Evolutionary conservation across 768 basidiomycete species (phyloP), one percentile per base, ranked within the genome.

Genomic region (Lepiota brunneoincarnata): DNA sequence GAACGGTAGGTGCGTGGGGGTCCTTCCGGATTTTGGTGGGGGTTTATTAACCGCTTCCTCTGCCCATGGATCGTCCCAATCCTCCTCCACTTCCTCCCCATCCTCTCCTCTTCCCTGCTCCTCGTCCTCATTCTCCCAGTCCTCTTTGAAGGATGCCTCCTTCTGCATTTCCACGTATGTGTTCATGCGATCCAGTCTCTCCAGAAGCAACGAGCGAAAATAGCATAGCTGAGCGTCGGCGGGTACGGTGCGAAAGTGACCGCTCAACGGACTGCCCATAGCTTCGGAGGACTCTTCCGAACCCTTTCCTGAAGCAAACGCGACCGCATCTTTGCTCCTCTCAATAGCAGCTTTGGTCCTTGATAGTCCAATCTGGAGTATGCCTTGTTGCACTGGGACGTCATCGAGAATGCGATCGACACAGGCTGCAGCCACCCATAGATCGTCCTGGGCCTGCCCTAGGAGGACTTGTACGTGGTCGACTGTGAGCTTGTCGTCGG

Each of bases 1-100:
- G 23, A 93, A 50, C 5, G 57, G 59, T 7, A 58, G 24, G 21
- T 62, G 46, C 76, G 75, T 18, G 68, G 65, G 63, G 69, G 75
- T 60, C 56, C 31, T 52, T 34, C 61, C 56, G 11, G 72, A 53
- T n/a, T 64, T 60, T 9, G 69, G 52, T 37, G 63, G 64, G 0
- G 74, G 68, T 42, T 64, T 63, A 40, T 59, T 55, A 14, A 58
- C 51, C 23, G 62, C 55, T 41, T 62, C 67, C 24, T 90, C 86
- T 35, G 75, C 83, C 87, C 88, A 91, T 11, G 89, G 87, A 65
- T 90, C 87, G 60, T 87, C 89, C 60, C 83, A 82, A 88, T 87
- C 89, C 48, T 86, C 87, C 38, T 82, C 82, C 51, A 76, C 75
- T 18, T 75, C 73, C 51, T 77, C 77, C 49, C 84, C 82, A 9